Conservation (phyloP, 169 alveolate species). For the Plasmodium adleri region DNA sequence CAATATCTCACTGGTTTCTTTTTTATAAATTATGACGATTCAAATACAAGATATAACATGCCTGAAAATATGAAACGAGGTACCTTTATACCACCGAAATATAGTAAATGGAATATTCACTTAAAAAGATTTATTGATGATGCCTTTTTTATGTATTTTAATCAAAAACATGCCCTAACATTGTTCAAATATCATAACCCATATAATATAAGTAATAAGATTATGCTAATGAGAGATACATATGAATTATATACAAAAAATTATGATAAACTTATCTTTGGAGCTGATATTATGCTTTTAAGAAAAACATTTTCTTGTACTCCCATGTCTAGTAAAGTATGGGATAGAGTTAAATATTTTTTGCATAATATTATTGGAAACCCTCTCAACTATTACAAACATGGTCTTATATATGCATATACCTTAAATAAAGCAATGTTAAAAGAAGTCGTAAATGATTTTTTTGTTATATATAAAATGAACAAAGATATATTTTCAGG, state of each 20-base stretch:
- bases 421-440: slow-evolving; percentile 15
- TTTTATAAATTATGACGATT: slow-evolving; percentile 38
- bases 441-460: slow-evolving; percentile 20
- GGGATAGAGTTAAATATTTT: slow-evolving; percentile 12
- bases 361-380: slow-evolving; percentile 21
- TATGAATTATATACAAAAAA: slow-evolving; percentile 34
- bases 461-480: slow-evolving; percentile 16
- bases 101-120: slow-evolving; percentile 38
- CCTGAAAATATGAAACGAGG: slow-evolving; percentile 10
- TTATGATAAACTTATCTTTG: slow-evolving; percentile 19
- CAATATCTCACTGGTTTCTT: slow-evolving; percentile 17
- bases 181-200: slow-evolving; percentile 13
- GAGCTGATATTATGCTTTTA: slow-evolving; percentile 45
- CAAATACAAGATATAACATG: slow-evolving; percentile 11
- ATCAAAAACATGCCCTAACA: slow-evolving; percentile 39
- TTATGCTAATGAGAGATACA: slow-evolving; percentile 51
- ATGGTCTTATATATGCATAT: slow-evolving; percentile 52
- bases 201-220: slow-evolving; percentile 57
- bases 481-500: slow-evolving; percentile 16
- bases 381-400: slow-evolving; percentile 36
- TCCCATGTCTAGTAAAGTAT: not conserved
- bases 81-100: slow-evolving; percentile 29
- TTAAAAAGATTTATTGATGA: slow-evolving; percentile 24
- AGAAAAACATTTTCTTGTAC: slow-evolving; percentile 19
- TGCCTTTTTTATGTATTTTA: slow-evolving; percentile 8